Percentiles rank a stretch among this genome's conserved stretches.
These are phyloP conservation scores for Colletotrichum chlorophyti DNA, from an alignment of 2,329 filamentous ascomycete species.

Conservation along the genomic window DNA sequence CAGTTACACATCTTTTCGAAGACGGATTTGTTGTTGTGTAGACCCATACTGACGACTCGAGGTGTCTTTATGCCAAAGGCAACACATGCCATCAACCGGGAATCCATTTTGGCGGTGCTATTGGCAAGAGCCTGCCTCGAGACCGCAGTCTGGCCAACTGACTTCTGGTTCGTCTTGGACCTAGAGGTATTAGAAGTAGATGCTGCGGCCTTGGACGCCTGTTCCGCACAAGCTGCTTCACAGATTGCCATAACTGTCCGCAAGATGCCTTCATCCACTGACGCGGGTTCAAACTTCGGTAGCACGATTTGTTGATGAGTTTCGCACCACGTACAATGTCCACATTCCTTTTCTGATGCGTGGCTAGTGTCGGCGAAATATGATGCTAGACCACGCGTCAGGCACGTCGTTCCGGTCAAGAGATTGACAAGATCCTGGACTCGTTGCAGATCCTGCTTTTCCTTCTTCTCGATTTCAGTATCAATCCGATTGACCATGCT, in stretches of 20 bases:
- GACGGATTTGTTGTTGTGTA: conserved; percentile 43
- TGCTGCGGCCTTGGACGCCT: neutral
- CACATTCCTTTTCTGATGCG: conserved; percentile 54
- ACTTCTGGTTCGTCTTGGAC: neutral
- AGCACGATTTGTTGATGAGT: conserved; percentile 46
- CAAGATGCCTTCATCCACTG: conserved; percentile 48
- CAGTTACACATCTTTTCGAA: conserved; percentile 21
- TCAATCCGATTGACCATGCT: conserved; percentile 55
- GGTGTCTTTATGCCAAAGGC: conserved; percentile 70
- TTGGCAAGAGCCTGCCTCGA: conserved; percentile 11
- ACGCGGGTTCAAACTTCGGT: conserved; percentile 44
- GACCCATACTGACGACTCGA: conserved; percentile 53
- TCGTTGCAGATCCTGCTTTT: conserved; percentile 59
- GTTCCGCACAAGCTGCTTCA: neutral
- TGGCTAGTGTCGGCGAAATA: conserved; percentile 63
- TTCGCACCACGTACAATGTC: conserved; percentile 60
- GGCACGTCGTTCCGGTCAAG: conserved; percentile 58
- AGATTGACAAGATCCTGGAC: conserved; percentile 58
- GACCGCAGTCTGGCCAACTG: neutral
- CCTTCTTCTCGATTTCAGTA: conserved; percentile 55
- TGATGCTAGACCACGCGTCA: conserved; percentile 56
- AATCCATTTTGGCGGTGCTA: conserved; percentile 57
- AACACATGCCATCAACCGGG: conserved; percentile 63
- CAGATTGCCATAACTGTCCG: conserved; percentile 50
- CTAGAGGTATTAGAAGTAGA: neutral